Evolutionary conservation across 2,329 filamentous ascomycete species (phyloP), one percentile per base, ranked within the genome.

Genomic region (Orbilia javanica): DNA sequence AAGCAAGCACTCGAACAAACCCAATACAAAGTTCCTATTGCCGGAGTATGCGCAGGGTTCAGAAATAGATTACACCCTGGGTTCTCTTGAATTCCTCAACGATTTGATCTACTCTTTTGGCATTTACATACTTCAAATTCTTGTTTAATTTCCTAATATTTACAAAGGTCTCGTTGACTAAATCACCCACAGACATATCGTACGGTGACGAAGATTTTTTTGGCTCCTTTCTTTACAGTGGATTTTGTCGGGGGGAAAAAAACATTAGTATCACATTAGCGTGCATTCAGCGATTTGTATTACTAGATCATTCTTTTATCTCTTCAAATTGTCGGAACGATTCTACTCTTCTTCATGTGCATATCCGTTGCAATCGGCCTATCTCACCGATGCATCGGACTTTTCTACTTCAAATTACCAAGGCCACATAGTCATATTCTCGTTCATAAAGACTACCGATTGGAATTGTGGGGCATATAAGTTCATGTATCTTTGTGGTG

Each of bases 261-360:
- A 25, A 15, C 18, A 6, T n/a, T 34, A 39, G 18, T 20, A 60
- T 27, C n/a, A 18, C 27, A 36, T 60, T 60, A 60, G 34, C 55
- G 55, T 60, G 55, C 34, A 42, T 8, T 60, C 13, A 15, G 3
- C 10, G 25, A 57, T 60, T 60, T 60, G 55, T 60, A 60, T 42
- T 42, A 60, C 34, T 60, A 60, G 55, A 60, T 8, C 20, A 42
- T 60, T 11, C 27, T 42, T 27, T 27, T 8, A 8, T 20, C 20
- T 42, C 27, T 42, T 42, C 10, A 60, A 42, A 42, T 60, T 60
- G 55, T 60, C 34, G 18, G 25, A 50, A 25, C 13, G 1, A 25
- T 36, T 20, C 2, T 25, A 60, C 10, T 20, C 5, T 42, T 20
- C 13, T 5, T 36, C 10, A 36, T 20, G 39, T 57, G 6, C 31